Evolutionary conservation across 805 yeast species (phyloP), one percentile per base, ranked within the genome.

Genomic region (Candida gorgasii): DNA sequence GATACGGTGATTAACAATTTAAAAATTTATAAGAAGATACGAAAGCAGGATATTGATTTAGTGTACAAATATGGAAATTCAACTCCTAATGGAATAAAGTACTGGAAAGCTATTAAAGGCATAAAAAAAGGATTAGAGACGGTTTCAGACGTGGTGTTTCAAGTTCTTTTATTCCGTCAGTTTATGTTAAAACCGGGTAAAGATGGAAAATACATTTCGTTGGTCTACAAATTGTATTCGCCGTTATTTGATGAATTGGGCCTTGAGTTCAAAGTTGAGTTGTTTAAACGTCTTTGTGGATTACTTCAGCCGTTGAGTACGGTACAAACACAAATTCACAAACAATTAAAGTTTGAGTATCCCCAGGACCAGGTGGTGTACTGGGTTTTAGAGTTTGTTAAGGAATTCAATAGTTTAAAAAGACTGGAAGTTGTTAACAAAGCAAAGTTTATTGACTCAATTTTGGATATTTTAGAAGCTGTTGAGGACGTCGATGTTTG

Each of bases 21-120:
- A 38, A 75, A 78, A 46, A 57, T 54, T 3, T 78, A 75, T 61
- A 73, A 81, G 52, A 69, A 76, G 40, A 59, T 78, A 8, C 58
- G 86, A 26, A 72, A 77, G 47, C 61, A 63, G 18, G 68, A 78
- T 45, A 54, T 78, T 20, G 60, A 58, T 31, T 61, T 51, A 27
- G 43, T 63, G 9, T 61, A 64, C 45, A 74, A 72, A 47, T 59
- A 36, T 39, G 80, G 78, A 4, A 51, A 48, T 27, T 59, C 73
- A 1, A 54, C 67, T 12, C 73, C 64, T 17, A 53, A 47, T 2
- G 80, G 78, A 0, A 47, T 45, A n/a, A 66, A 63, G 47, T 73
- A 72, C 48, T 70, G 78, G 78, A 57, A 53, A 18, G 55, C 67
- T 3, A 52, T 75, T 24, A 58, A 61, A 16, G 30, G 40, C 5